Evolutionary conservation across 805 yeast genomes (phyloP), one percentile per base, ranked within the genome.

Genomic region (Candida qinlingensis): DNA sequence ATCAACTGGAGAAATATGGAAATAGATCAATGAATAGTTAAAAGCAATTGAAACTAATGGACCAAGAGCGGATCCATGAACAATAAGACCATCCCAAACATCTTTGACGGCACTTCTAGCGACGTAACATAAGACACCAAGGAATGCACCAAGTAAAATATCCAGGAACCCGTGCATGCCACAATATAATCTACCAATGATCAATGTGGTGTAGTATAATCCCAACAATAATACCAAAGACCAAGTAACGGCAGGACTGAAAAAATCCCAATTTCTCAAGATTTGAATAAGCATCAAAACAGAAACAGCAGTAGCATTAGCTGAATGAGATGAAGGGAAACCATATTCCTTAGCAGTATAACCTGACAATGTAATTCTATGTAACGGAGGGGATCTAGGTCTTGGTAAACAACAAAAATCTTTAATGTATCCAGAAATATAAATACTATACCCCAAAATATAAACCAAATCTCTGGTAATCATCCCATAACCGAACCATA

Each of bases 101-200:
- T 59, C 59, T 1, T 79, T 73, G 26, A 64, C 61, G 6, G 56
- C 51, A 40, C 61, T 54, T 45, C 96, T 69, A 26, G 75, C 59
- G n/a, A 72, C 41, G 52, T 78, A 79, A 35, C 85, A 71, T 0
- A 67, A 37, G 0, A 69, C 43, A 0, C 99, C 99, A 13, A 89
- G 68, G 0, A 76, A 1, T 0, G 79, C 67, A 6, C 99, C 99
- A 19, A 77, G 62, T 0, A 68, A 44, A 3, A 94, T 73, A 63
- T 94, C 99, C 26, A 86, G 66, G 51, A 87, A 77, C 3, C 99
- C 98, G 68, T 94, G 99, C 99, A 92, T 92, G 4, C 99, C 99
- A 64, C 96, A 90, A 68, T 94, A 92, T 8, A 92, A 60, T 48
- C 99, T 73, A 13, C 99, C 99, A 51, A 80, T 63, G 1, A 87